These are phyloP conservation scores for Suhomyces yuchorum DNA, from an alignment of 1,139 yeast species.

Conservation along the genomic window DNA sequence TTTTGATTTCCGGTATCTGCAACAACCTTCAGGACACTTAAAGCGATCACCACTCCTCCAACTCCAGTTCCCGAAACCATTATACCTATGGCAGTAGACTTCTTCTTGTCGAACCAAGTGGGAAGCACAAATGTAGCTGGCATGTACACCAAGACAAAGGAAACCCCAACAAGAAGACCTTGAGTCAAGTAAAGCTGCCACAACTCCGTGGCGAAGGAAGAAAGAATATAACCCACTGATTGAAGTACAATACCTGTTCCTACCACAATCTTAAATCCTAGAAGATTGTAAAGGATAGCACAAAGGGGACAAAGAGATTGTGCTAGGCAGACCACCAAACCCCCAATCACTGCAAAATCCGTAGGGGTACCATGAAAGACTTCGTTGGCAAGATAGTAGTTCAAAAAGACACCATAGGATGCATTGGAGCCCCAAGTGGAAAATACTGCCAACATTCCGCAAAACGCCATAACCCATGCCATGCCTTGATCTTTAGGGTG, in stretches of 20 bases:
- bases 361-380: constrained; percentile 55
- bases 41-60: constrained; percentile 63
- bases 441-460: constrained; percentile 50
- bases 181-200: constrained; percentile 73
- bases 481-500: constrained; percentile 68
- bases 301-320: constrained; percentile 60
- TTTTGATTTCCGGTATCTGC: constrained; percentile 54
- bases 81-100: constrained; percentile 63
- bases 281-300: constrained; percentile 33
- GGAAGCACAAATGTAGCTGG: constrained; percentile 62
- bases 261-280: constrained; percentile 41
- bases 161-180: constrained; percentile 65
- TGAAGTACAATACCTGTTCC: constrained; percentile 53
- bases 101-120: constrained; percentile 60
- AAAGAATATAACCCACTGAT: constrained; percentile 59
- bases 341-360: constrained; percentile 72
- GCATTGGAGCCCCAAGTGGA: constrained; percentile 79
- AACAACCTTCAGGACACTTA: constrained; percentile 50
- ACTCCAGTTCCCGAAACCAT: constrained; percentile 64
- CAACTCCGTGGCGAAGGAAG: constrained; percentile 60
- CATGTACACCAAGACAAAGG: constrained; percentile 59
- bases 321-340: constrained; percentile 60
- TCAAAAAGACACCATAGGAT: constrained; percentile 67
- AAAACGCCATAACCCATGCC: constrained; percentile 68
- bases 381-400: constrained; percentile 49